These are phyloP conservation scores for Psilocybe cubensis DNA, from an alignment of 768 basidiomycete genomes.

Conservation along the genomic window DNA sequence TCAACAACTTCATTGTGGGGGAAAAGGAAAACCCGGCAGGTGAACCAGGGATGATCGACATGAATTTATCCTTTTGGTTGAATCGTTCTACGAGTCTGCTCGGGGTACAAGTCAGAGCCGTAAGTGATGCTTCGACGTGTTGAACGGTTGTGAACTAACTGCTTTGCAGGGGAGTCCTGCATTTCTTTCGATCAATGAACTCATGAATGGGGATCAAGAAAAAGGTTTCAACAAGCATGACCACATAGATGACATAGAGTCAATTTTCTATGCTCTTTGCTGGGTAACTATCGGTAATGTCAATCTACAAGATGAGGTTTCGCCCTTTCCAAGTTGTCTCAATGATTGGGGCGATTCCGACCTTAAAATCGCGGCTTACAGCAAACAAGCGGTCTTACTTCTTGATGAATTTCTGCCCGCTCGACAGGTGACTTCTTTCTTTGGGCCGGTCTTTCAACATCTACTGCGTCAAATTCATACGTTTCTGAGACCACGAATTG, in stretches of 20 bases:
- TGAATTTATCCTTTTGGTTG: constrained; percentile 4
- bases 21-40: neutral
- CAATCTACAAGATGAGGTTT: neutral
- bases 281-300: constrained; percentile 5
- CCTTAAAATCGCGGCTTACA: neutral
- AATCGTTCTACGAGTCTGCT: neutral
- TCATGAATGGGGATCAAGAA: neutral
- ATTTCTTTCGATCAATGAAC: neutral
- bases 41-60: constrained; percentile 14
- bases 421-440: neutral
- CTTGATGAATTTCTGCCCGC: neutral
- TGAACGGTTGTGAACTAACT: neutral
- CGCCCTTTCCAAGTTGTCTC: neutral
- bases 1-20: constrained; percentile 21
- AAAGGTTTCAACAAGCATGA: neutral
- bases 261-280: constrained; percentile 15
- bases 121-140: neutral
- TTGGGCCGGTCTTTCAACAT: neutral
- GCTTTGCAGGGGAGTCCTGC: neutral
- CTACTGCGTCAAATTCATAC: neutral
- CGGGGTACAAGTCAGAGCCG: neutral
- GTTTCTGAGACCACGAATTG: neutral
- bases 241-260: constrained; percentile 18
- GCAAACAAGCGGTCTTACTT: neutral
- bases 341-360: neutral